Percentiles rank a stretch among this genome's conserved stretches.
phyloP scores from a whole-genome alignment of 129 eudicot species.

The Lactuca sativa region DNA sequence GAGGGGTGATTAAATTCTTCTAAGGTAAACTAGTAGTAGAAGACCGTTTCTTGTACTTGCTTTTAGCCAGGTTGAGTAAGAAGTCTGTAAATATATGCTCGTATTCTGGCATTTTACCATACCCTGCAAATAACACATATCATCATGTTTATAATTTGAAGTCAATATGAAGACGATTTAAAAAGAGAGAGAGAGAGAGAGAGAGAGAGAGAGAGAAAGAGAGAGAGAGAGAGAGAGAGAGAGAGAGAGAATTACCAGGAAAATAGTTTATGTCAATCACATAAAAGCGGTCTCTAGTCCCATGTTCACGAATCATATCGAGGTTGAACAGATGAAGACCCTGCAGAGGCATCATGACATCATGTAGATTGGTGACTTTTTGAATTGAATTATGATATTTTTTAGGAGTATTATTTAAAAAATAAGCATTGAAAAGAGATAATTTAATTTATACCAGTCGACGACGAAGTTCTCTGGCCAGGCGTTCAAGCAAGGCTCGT shows the following conservation, averaged over 20 bases:
- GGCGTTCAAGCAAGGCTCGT: slow-evolving; percentile 81
- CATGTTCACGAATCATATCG: slow-evolving; percentile 93
- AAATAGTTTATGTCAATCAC: slow-evolving; percentile 95
- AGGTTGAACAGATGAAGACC: slow-evolving; percentile 94
- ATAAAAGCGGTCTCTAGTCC: slow-evolving; percentile 74
- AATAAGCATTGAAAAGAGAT: neutral
- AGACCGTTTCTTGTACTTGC: slow-evolving; percentile 55
- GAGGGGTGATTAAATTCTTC: neutral
- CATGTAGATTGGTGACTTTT: neutral
- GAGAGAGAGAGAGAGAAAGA: too few species aligned
- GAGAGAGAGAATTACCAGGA: slow-evolving; percentile 55
- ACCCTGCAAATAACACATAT: slow-evolving; percentile 49
- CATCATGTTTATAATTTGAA: too few species aligned
- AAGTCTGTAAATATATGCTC: slow-evolving; percentile 97
- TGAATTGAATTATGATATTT: neutral
- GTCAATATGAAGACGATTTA: too few species aligned
- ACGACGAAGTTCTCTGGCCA: slow-evolving; percentile 84
- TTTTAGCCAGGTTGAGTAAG: slow-evolving; percentile 62
- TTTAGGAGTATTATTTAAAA: neutral
- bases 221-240: too few species aligned
- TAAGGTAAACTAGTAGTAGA: slow-evolving; percentile 21
- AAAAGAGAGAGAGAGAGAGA: too few species aligned
- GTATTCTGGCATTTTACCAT: slow-evolving; percentile 98
- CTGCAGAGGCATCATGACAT: slow-evolving; percentile 31
- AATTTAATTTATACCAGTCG: slow-evolving; percentile 53